Conservation (phyloP, 2,329 filamentous ascomycete genomes). For the Sarocladium kiliense region DNA sequence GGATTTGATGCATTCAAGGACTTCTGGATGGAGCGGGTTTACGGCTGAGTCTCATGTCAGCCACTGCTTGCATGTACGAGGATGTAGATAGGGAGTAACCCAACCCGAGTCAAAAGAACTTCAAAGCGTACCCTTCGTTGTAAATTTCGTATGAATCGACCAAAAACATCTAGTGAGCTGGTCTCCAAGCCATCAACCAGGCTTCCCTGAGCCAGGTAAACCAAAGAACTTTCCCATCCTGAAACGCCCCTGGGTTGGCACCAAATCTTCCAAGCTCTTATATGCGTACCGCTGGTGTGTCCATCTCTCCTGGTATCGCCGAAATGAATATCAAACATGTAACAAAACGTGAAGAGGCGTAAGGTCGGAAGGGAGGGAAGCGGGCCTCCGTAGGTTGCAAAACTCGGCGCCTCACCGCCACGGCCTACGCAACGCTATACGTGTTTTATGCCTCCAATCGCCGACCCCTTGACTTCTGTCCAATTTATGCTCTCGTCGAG, state of each 20-base stretch:
- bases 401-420: neutral
- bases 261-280: neutral
- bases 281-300: neutral
- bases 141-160: neutral
- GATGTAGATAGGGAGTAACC: conserved; percentile 3
- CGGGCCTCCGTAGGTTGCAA: neutral
- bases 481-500: conserved; percentile 90
- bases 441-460: conserved; percentile 83
- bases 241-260: conserved; percentile 4
- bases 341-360: neutral
- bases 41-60: conserved; percentile 32
- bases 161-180: neutral
- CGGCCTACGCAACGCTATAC: conserved; percentile 12
- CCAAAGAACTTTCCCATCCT: neutral
- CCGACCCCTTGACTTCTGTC: conserved; percentile 79
- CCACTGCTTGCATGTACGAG: neutral
- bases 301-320: neutral
- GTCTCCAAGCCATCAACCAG: neutral
- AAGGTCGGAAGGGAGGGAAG: neutral
- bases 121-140: neutral
- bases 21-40: conserved; percentile 61
- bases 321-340: neutral
- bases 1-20: conserved; percentile 63
- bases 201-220: neutral
- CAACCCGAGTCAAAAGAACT: neutral